Conservation (phyloP, 176 grass and related monocot genomes). For the Tillandsia leiboldiana region DNA sequence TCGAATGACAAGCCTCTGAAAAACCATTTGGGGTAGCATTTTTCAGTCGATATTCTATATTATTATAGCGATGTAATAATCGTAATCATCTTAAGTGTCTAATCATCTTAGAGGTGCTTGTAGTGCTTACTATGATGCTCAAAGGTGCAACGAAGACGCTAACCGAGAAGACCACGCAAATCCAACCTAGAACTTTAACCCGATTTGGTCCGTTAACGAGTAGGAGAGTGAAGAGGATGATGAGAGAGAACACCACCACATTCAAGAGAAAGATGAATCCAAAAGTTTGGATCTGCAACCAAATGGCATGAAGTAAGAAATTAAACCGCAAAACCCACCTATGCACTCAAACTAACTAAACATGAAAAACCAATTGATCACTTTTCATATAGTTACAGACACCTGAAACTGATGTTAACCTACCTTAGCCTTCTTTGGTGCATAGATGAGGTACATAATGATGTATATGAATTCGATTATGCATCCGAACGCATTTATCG, state of each 20-base stretch:
- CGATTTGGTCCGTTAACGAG: constrained; percentile 29
- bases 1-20: constrained; percentile 63
- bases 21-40: not conserved
- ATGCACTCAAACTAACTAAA: too few relatives aligned
- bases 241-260: constrained; percentile 42
- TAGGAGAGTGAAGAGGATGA: constrained; percentile 42
- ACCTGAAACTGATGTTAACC: not conserved
- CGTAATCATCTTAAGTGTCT: too few relatives aligned
- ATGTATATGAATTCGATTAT: constrained; percentile 55
- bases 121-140: constrained; percentile 68
- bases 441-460: constrained; percentile 57
- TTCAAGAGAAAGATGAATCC: constrained; percentile 51
- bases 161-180: constrained; percentile 82
- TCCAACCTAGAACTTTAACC: constrained; percentile 52
- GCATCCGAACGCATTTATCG: constrained; percentile 70
- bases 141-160: constrained; percentile 84
- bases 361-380: too few relatives aligned
- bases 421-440: constrained; percentile 39
- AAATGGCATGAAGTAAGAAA: not conserved
- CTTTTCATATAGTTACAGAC: not conserved
- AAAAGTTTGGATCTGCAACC: constrained; percentile 32
- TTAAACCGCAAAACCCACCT: not conserved
- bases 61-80: too few relatives aligned
- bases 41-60: too few relatives aligned
- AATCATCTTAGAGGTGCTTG: not conserved